A percentile compares a stretch with the other conserved stretches of the same genome.
phyloP scores from a whole-genome alignment of 176 grass and related monocot species.

The Tuctoria greenei region DNA sequence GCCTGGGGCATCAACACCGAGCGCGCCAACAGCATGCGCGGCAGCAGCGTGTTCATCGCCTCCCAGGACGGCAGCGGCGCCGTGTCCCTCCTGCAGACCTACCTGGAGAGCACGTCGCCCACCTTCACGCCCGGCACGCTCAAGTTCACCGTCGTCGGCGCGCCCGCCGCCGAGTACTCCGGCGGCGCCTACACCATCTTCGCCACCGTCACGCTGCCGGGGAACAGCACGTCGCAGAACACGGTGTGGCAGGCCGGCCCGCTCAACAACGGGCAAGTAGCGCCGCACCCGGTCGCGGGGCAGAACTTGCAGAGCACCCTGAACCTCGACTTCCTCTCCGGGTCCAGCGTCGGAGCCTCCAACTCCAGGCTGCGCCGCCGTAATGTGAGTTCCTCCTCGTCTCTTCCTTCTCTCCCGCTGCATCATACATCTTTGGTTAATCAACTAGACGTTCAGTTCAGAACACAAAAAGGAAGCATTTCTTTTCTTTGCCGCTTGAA shows the following conservation, averaged over 20 bases:
- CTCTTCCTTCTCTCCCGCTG: not conserved
- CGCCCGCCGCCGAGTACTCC: conserved; percentile 46
- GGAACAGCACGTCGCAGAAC: conserved; percentile 40
- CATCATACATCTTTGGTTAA: not conserved
- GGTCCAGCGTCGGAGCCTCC: conserved; percentile 24
- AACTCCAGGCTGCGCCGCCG: conserved; percentile 60
- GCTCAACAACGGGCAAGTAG: not conserved
- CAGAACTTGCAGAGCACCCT: not conserved
- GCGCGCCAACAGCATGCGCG: not conserved
- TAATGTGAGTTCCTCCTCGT: conserved; percentile 53
- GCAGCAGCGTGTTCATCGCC: conserved; percentile 64
- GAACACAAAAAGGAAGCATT: not conserved
- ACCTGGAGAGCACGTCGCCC: not conserved
- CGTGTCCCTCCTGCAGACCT: conserved; percentile 21
- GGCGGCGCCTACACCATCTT: conserved; percentile 68
- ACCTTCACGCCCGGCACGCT: not conserved
- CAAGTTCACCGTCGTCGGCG: conserved; percentile 37
- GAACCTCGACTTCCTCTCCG: conserved; percentile 61
- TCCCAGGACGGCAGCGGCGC: conserved; percentile 43
- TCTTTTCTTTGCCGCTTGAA: not conserved
- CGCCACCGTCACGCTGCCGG: conserved; percentile 55
- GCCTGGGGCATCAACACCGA: conserved; percentile 83
- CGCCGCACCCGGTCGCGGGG: not conserved
- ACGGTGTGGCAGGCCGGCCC: conserved; percentile 77
- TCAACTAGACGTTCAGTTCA: not conserved